These are phyloP conservation scores for Acacia acuminata DNA, from an alignment of 306 rosid species.

Conservation along the genomic window DNA sequence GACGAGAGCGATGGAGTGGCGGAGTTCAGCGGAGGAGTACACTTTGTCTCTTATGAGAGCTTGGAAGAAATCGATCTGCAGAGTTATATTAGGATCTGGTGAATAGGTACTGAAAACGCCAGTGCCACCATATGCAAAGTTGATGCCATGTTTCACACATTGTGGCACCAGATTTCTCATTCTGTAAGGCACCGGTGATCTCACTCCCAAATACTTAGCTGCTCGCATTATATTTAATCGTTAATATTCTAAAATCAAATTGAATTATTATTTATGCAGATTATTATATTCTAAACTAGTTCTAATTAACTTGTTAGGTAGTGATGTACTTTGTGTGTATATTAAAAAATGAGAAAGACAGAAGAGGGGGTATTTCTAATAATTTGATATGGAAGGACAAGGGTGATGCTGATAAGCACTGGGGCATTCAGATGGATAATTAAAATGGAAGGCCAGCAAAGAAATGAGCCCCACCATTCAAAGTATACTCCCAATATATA, in stretches of 20 bases:
- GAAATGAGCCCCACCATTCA: too few species aligned
- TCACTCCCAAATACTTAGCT: slow-evolving; percentile 27
- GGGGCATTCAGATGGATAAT: too few species aligned
- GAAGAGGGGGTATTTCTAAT: too few species aligned
- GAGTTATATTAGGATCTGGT: slow-evolving; percentile 47
- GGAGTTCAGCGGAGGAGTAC: neutral
- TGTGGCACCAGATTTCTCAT: neutral
- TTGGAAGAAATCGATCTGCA: slow-evolving; percentile 42
- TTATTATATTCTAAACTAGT: too few species aligned
- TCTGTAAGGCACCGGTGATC: neutral
- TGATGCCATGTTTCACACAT: neutral
- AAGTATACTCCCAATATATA: too few species aligned
- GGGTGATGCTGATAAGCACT: too few species aligned
- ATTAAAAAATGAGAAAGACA: too few species aligned
- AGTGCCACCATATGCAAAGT: neutral
- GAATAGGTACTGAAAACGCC: slow-evolving; percentile 34
- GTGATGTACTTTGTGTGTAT: too few species aligned
- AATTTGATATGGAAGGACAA: too few species aligned
- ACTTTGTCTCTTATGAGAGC: neutral
- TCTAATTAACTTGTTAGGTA: too few species aligned
- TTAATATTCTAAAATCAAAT: neutral
- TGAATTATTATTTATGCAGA: too few species aligned
- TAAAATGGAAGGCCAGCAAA: too few species aligned
- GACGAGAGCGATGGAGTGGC: slow-evolving; percentile 27
- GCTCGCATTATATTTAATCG: neutral